These are phyloP conservation scores for Annona squamosa DNA, from an alignment of 164 flowering plant genomes.

Conservation along the genomic window DNA sequence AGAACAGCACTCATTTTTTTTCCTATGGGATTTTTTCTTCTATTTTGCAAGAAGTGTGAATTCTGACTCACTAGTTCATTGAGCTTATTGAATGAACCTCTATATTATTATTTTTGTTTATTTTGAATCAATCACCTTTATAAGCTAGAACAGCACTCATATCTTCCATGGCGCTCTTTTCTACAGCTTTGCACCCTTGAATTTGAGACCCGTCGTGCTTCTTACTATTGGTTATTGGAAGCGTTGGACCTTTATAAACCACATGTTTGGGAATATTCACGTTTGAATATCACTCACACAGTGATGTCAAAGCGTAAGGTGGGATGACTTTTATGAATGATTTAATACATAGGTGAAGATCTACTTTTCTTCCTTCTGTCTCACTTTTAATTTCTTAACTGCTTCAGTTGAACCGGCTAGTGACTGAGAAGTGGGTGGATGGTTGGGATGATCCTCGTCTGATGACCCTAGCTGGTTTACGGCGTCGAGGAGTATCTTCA, in stretches of 20 bases:
- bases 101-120: no score
- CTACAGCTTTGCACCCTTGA: slow-evolving; percentile 92
- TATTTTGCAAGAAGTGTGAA: no score
- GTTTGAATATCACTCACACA: slow-evolving; percentile 82
- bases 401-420: slow-evolving; percentile 75
- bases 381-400: not conserved
- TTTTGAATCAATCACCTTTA: no score
- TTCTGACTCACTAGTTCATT: no score
- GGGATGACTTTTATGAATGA: slow-evolving; percentile 9
- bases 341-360: not conserved
- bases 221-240: slow-evolving; percentile 93
- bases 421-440: slow-evolving; percentile 87
- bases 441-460: slow-evolving; percentile 99
- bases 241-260: slow-evolving; percentile 75
- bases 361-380: not conserved
- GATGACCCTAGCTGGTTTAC: slow-evolving; percentile 92
- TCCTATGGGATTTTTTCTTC: no score
- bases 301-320: slow-evolving; percentile 99
- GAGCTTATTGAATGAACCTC: no score
- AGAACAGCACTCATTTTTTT: no score
- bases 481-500: slow-evolving; percentile 85
- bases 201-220: slow-evolving; percentile 98
- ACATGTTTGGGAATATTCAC: slow-evolving; percentile 95
- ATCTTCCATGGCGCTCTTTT: not conserved
- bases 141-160: not conserved